Conservation (phyloP, 768 basidiomycete species). For the Holtermanniella nyarrowii region DNA sequence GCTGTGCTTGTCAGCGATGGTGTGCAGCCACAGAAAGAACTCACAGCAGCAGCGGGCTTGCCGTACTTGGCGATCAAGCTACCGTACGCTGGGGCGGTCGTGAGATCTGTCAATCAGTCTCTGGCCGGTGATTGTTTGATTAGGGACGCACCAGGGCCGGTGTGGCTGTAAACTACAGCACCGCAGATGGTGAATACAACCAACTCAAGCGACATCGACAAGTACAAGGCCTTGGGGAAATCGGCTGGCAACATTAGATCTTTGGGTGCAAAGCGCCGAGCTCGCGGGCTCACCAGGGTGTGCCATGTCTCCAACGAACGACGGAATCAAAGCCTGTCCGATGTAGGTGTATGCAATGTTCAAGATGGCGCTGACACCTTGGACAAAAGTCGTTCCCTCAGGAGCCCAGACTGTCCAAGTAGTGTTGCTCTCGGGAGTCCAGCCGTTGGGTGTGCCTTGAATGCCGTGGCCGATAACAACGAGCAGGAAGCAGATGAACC, state of each 20-base stretch:
- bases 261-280: neutral
- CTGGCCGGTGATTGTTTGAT: neutral
- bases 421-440: slow-evolving; percentile 6
- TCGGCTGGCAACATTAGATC: slow-evolving; percentile 1
- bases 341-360: slow-evolving; percentile 20
- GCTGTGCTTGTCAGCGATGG: no score
- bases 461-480: slow-evolving; percentile 25
- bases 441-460: slow-evolving; percentile 24
- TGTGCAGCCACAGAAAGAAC: no score
- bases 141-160: slow-evolving; percentile 9
- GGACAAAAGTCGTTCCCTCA: slow-evolving; percentile 20
- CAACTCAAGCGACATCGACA: slow-evolving; percentile 22
- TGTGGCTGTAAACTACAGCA: slow-evolving; percentile 16
- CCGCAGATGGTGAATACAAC: slow-evolving; percentile 20
- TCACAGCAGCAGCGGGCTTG: slow-evolving; percentile 16
- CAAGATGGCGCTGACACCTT: slow-evolving; percentile 9
- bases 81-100: slow-evolving; percentile 18
- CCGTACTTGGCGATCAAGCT: slow-evolving; percentile 12
- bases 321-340: slow-evolving; percentile 26
- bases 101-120: slow-evolving; percentile 1
- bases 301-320: slow-evolving; percentile 24
- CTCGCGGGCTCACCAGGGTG: slow-evolving; percentile 1
- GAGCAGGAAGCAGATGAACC: slow-evolving; percentile 18
- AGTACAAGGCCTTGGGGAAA: slow-evolving; percentile 26
- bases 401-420: slow-evolving; percentile 25